Base-by-base conservation (phyloP, 2,329 filamentous ascomycete genomes). In the Neonectria hederae region DNA sequence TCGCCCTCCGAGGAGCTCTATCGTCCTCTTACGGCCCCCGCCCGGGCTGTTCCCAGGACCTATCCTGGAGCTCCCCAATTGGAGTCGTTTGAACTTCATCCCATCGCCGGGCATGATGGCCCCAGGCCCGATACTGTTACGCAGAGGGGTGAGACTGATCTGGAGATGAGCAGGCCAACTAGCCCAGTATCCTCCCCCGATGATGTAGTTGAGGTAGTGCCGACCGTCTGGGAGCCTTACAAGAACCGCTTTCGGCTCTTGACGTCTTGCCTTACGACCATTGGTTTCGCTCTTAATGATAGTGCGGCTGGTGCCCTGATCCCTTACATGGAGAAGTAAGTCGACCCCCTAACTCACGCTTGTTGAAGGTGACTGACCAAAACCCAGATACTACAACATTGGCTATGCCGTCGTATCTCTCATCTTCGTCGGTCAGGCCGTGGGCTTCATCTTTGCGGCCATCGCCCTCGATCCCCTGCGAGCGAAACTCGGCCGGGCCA, bases 361-460 rank as follows among this genome's bases (percentile, higher is more conserved):
- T 14, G 14, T 30, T 19, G 8, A 43, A 4, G 1, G 2, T 2
- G 35, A 66, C 38, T 55, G 4, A 28, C 2, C 3, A 10, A 13
- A 13, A n/a, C 3, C 8, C 49, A 87, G 85, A 48, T 77, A 91
- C 72, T 97, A 95, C 74, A 69, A 83, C 62, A 92, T 96, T 60
- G 90, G 90, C 45, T 95, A 96, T 76, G 90, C 89, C 2, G 79
- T 93, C 9, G 91, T 96, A 3, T 95, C 93, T 2, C 82, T 95
- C 40, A 92, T 97, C 73, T 97, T 96, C 80, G 86, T 96, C 30
- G 87, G 90, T 48, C 92, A 92, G 70, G 92, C 93, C 0, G 68
- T 90, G 5, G 93, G 93, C 17, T 97, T 93, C 79, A 89, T 97
- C 73, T 77, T 85, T 13, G 90, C 91, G 1, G 92, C 92, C 1